Percentiles rank a stretch among this genome's conserved stretches.
phyloP scores from a whole-genome alignment of 106 monocot species.

The Iris macrosiphon region DNA sequence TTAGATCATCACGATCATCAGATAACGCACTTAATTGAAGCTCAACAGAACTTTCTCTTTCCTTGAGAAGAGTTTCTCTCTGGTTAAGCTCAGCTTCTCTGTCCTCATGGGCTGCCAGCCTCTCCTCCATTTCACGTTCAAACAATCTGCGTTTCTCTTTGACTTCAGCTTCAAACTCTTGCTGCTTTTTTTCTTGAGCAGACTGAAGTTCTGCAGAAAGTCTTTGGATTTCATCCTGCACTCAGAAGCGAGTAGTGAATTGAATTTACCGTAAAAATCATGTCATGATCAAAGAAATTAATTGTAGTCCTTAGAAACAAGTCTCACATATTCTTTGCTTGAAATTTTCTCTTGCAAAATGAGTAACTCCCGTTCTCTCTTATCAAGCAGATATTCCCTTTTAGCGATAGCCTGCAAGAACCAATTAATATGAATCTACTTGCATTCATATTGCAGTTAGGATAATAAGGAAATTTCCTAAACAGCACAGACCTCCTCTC shows the following conservation, averaged over 20 bases:
- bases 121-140: conserved; percentile 58
- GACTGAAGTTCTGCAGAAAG: conserved; percentile 41
- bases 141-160: conserved; percentile 31
- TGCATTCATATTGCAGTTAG: no score
- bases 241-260: conserved; percentile 3
- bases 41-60: conserved; percentile 35
- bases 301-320: background rate
- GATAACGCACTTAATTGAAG: conserved; percentile 19
- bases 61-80: conserved; percentile 23
- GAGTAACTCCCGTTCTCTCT: conserved; percentile 61
- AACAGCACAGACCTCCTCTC: conserved; percentile 55
- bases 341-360: conserved; percentile 70
- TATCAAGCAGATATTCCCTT: conserved; percentile 63
- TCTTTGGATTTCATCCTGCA: conserved; percentile 69
- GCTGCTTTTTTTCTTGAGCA: conserved; percentile 34
- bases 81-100: conserved; percentile 31
- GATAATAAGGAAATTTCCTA: background rate
- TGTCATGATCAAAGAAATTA: background rate
- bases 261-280: background rate
- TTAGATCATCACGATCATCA: conserved; percentile 38
- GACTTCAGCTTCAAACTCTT: conserved; percentile 65
- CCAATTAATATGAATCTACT: conserved; percentile 1
- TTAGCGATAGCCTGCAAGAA: conserved; percentile 47
- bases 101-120: conserved; percentile 14
- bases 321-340: conserved; percentile 62